phyloP scores from a whole-genome alignment of 2,329 filamentous ascomycete species.

The Aspergillus phoenicis region DNA sequence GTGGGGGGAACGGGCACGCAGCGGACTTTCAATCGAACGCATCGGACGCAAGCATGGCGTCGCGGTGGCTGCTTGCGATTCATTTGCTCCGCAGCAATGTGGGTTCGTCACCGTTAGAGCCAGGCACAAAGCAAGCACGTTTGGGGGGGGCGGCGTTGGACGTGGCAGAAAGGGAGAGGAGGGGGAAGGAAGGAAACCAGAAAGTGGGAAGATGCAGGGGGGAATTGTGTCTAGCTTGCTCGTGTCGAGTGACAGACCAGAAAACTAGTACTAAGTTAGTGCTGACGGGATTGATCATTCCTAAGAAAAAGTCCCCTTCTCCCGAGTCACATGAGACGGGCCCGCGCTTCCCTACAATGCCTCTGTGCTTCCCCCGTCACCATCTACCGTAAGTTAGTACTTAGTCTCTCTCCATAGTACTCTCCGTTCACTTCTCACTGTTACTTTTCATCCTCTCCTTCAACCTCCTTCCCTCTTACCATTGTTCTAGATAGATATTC shows the following conservation, averaged over 20 bases:
- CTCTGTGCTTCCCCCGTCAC: background rate
- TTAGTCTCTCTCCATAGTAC: too few species aligned
- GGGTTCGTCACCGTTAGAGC: too few species aligned
- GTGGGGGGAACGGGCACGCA: conserved; percentile 4
- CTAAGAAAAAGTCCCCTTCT: background rate
- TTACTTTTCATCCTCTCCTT: background rate
- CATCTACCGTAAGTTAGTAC: too few species aligned
- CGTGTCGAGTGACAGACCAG: background rate
- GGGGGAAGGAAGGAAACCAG: background rate
- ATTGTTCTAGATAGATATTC: background rate
- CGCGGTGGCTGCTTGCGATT: conserved; percentile 10
- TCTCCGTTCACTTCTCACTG: background rate
- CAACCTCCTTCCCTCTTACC: background rate
- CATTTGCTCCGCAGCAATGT: background rate
- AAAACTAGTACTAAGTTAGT: background rate
- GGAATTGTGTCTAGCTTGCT: background rate
- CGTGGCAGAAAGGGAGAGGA: background rate
- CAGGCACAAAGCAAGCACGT: too few species aligned
- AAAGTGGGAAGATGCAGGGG: background rate
- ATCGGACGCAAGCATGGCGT: conserved; percentile 15
- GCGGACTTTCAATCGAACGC: conserved; percentile 16
- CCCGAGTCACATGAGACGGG: background rate
- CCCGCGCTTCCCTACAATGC: background rate
- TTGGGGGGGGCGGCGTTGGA: background rate
- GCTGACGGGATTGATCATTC: background rate